Evolutionary conservation across 768 basidiomycete species (phyloP).

Genomic region (Phylloporus sp.): DNA sequence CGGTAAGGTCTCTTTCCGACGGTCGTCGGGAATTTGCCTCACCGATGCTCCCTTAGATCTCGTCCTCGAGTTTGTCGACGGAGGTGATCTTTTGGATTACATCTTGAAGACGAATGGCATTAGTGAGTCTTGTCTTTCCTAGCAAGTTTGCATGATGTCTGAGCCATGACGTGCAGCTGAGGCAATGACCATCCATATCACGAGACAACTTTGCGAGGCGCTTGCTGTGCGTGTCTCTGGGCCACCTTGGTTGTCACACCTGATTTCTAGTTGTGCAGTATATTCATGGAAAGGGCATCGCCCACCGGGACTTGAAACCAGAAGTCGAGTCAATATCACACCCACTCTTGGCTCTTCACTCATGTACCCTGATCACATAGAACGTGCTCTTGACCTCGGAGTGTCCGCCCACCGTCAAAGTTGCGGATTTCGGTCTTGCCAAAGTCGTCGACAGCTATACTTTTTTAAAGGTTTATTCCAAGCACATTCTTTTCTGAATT

Average conservation of each 20-base stretch:
- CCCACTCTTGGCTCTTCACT: constrained; percentile 3
- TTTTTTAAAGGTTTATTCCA: constrained; percentile 57
- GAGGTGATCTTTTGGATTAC: constrained; percentile 83
- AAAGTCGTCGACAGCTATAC: constrained; percentile 82
- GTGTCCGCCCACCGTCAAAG: constrained; percentile 69
- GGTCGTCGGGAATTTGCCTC: constrained; percentile 9
- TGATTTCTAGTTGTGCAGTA: constrained; percentile 36
- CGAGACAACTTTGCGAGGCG: constrained; percentile 79
- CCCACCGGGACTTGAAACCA: constrained; percentile 93
- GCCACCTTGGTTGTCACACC: neutral
- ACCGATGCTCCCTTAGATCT: constrained; percentile 48
- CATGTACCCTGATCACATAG: constrained; percentile 30
- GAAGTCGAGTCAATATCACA: constrained; percentile 41
- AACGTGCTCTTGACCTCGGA: constrained; percentile 80
- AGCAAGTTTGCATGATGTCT: neutral
- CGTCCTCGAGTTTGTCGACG: constrained; percentile 79
- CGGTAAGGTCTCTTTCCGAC: constrained; percentile 37
- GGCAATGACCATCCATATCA: constrained; percentile 57
- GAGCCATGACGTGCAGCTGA: constrained; percentile 38
- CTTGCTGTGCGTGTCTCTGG: constrained; percentile 47
- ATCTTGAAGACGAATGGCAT: constrained; percentile 61
- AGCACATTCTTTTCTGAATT: neutral
- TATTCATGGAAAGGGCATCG: constrained; percentile 69
- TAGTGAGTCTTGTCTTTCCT: constrained; percentile 38
- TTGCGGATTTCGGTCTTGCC: constrained; percentile 95